Evolutionary conservation across 495 filamentous ascomycete species (phyloP).

Genomic region (Cercophora sp.): DNA sequence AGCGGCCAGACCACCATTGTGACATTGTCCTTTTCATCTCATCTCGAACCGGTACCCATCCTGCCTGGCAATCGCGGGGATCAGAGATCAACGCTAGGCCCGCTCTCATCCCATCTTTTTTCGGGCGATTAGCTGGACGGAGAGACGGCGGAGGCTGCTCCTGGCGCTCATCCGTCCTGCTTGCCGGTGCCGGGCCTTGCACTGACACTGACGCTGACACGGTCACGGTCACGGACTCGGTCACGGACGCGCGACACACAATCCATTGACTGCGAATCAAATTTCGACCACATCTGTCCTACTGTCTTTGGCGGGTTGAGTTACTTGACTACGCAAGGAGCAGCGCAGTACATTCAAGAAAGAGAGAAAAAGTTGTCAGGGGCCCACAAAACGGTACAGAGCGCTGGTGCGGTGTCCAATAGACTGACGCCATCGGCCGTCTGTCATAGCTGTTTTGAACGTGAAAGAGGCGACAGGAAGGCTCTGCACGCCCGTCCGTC

Average conservation of each 20-base stretch:
- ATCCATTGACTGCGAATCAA: conserved; percentile 18
- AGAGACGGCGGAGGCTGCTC: conserved; percentile 2
- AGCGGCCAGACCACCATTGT: conserved; percentile 6
- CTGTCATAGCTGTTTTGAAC: too few species aligned
- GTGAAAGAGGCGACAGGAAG: too few species aligned
- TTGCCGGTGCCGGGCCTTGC: conserved; percentile 16
- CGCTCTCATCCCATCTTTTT: conserved; percentile 4
- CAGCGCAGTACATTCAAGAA: conserved; percentile 9
- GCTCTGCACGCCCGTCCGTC: too few species aligned
- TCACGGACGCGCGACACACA: conserved; percentile 23
- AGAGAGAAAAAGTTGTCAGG: conserved; percentile 1
- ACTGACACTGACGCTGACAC: conserved; percentile 22
- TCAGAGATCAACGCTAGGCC: conserved; percentile 14
- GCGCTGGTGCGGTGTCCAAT: conserved; percentile 14
- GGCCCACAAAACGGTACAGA: conserved; percentile 15
- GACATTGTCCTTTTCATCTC: conserved; percentile 16
- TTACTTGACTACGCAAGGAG: neutral
- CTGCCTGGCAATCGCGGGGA: conserved; percentile 11
- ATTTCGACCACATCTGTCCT: conserved; percentile 25
- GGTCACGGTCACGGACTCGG: conserved; percentile 13
- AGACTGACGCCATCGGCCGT: conserved; percentile 13
- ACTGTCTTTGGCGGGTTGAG: conserved; percentile 18
- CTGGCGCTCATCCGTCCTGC: conserved; percentile 10
- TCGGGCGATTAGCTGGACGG: neutral
- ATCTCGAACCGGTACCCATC: conserved; percentile 11